A percentile compares a stretch with the other conserved stretches of the same genome.
Conservation (phyloP, 1,284 basidiomycete genomes). For the Pseudozyma sp. region DNA sequence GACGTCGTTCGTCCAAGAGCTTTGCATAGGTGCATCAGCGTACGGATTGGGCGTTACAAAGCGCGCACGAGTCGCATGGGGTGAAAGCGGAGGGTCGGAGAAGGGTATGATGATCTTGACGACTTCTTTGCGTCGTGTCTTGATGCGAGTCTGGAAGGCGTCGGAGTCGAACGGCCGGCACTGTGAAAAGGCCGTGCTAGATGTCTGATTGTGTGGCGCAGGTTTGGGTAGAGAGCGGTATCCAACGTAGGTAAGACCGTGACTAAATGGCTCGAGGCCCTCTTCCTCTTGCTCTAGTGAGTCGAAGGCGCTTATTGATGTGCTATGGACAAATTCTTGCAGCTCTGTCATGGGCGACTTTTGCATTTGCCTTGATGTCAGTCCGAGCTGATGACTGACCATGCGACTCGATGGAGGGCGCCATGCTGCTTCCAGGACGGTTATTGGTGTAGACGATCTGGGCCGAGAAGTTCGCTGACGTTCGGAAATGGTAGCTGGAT, state of each 20-base stretch:
- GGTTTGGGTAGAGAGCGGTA: constrained; percentile 4
- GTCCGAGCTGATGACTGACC: constrained; percentile 14
- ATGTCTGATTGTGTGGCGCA: too few relatives aligned
- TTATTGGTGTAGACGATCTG: background rate
- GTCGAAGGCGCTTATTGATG: background rate
- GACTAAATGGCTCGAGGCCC: constrained; percentile 13
- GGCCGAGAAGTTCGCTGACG: too few relatives aligned
- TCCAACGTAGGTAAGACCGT: constrained; percentile 17
- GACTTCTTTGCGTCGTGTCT: constrained; percentile 23
- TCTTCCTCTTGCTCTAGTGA: background rate
- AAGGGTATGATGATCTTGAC: constrained; percentile 47
- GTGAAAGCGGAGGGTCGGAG: constrained; percentile 20
- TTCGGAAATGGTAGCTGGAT: constrained; percentile 1
- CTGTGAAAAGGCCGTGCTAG: background rate
- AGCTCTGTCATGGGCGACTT: background rate
- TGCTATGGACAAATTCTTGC: constrained; percentile 16
- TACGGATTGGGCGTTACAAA: constrained; percentile 17
- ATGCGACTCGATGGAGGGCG: constrained; percentile 6
- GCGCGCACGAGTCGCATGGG: constrained; percentile 18
- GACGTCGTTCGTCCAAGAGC: background rate
- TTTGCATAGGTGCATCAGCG: background rate
- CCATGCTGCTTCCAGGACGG: background rate
- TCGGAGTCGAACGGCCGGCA: constrained; percentile 18
- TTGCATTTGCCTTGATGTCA: constrained; percentile 7
- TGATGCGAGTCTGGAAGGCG: constrained; percentile 7